Evolutionary conservation across 73 alveolate genomes (phyloP).

Genomic region (Paramecium caudatum): DNA sequence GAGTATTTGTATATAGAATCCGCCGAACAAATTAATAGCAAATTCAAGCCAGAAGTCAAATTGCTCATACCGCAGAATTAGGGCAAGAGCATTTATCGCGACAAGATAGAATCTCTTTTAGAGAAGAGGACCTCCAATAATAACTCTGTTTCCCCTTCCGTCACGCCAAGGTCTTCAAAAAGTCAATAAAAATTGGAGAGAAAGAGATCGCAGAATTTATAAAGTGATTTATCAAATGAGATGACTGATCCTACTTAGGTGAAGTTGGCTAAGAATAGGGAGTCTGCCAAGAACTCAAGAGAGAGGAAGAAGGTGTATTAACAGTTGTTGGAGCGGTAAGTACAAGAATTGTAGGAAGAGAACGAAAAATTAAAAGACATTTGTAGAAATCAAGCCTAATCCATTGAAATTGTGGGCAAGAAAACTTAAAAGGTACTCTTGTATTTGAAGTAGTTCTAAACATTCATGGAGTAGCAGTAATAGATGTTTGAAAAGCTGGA

Average conservation of each 20-base stretch:
- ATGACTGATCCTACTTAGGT: slow-evolving; percentile 17
- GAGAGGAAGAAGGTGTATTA: slow-evolving; percentile 60
- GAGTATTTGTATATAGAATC: slow-evolving; percentile 6
- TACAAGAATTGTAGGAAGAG: slow-evolving; percentile 47
- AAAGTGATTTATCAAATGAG: slow-evolving; percentile 28
- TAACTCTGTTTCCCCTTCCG: slow-evolving; percentile 39
- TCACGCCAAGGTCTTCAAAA: slow-evolving; percentile 56
- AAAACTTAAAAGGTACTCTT: slow-evolving; percentile 12
- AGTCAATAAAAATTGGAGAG: slow-evolving; percentile 57
- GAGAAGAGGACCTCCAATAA: slow-evolving; percentile 45
- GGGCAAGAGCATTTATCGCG: slow-evolving; percentile 61
- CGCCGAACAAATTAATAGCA: slow-evolving; percentile 41
- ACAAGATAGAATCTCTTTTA: slow-evolving; percentile 35
- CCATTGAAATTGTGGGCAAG: slow-evolving; percentile 26
- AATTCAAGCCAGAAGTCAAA: slow-evolving; percentile 61
- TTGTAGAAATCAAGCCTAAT: not conserved
- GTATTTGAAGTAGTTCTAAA: not conserved
- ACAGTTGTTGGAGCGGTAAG: slow-evolving; percentile 15
- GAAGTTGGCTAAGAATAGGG: slow-evolving; percentile 64
- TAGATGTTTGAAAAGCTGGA: slow-evolving; percentile 34
- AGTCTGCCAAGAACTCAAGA: slow-evolving; percentile 67
- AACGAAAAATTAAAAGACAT: slow-evolving; percentile 58
- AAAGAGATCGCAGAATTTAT: not conserved
- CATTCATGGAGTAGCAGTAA: slow-evolving; percentile 4
- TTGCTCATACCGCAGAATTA: slow-evolving; percentile 28